phyloP scores from a whole-genome alignment of 805 yeast species.

The Lipomyces anomalus region DNA sequence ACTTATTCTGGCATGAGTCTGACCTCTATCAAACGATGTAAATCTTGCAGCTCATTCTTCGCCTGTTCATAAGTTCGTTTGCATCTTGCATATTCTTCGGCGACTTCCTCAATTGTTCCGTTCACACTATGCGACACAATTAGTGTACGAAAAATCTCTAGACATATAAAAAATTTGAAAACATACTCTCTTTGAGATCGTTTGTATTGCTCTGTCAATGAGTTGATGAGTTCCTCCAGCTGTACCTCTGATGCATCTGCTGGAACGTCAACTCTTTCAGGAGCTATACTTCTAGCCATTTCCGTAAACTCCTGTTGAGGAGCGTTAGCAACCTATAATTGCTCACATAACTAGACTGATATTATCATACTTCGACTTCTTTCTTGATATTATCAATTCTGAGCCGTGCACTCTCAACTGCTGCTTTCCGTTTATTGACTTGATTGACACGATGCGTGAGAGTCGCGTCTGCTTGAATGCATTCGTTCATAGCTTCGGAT shows the following conservation, averaged over 20 bases:
- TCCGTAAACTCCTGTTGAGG: too few species aligned
- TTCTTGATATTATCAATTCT: background rate
- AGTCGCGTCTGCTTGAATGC: background rate
- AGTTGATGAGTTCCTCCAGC: background rate
- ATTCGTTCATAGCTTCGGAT: background rate
- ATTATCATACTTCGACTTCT: background rate
- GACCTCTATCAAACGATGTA: conserved; percentile 4
- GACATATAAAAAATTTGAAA: too few species aligned
- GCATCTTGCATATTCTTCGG: conserved; percentile 7
- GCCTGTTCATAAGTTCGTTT: conserved; percentile 13
- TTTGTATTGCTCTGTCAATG: background rate
- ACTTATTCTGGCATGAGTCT: background rate
- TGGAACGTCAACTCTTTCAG: background rate
- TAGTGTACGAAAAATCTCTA: too few species aligned
- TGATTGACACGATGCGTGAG: background rate
- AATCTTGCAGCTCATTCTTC: conserved; percentile 7
- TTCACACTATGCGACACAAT: background rate
- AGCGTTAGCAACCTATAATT: too few species aligned
- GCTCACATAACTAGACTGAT: too few species aligned
- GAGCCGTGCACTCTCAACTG: background rate
- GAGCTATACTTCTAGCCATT: background rate
- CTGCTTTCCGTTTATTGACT: background rate
- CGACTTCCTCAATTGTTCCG: conserved; percentile 18
- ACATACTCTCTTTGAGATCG: background rate
- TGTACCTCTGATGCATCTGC: background rate